Percentiles rank a stretch among this genome's conserved stretches.
phyloP scores from a whole-genome alignment of 257 asterid genomes.

The Solanum okadae region DNA sequence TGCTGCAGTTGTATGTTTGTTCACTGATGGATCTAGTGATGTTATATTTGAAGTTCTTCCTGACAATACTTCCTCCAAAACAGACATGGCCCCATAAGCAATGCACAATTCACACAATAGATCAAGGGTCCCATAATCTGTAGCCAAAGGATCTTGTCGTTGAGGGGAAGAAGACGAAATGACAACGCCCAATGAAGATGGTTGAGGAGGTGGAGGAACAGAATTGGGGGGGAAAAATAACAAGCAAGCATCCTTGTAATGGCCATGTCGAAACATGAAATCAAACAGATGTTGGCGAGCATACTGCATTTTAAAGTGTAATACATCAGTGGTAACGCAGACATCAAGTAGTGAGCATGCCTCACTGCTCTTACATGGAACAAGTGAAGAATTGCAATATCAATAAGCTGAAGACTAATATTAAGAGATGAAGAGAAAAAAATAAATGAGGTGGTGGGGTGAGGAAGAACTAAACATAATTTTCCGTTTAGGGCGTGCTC shows the following conservation, averaged over 20 bases:
- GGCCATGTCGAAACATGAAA: constrained; percentile 93
- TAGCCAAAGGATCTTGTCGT: constrained; percentile 70
- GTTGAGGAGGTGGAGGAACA: constrained; percentile 62
- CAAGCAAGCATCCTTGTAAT: constrained; percentile 76
- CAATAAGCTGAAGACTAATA: background rate
- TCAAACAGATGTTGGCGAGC: constrained; percentile 84
- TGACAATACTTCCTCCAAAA: constrained; percentile 77
- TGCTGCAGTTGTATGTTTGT: constrained; percentile 81
- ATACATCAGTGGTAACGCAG: background rate
- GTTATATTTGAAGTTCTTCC: constrained; percentile 32
- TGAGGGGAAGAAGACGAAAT: constrained; percentile 86
- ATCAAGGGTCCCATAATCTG: constrained; percentile 88
- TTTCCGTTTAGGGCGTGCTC: background rate
- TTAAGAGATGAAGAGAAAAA: background rate
- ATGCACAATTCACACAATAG: constrained; percentile 82
- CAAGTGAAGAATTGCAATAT: background rate
- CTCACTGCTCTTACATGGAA: background rate
- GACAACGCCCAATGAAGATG: constrained; percentile 48
- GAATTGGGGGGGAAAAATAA: constrained; percentile 75
- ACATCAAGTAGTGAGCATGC: background rate
- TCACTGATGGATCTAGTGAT: constrained; percentile 46
- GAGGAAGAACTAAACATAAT: background rate
- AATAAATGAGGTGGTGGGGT: background rate
- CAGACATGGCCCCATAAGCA: constrained; percentile 81
- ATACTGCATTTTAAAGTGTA: constrained; percentile 49